A percentile compares a stretch with the other conserved stretches of the same genome.
Evolutionary conservation across 225 moss, liverwort and hornwort genomes (phyloP).

Genomic region (Physcomitrium patens): DNA sequence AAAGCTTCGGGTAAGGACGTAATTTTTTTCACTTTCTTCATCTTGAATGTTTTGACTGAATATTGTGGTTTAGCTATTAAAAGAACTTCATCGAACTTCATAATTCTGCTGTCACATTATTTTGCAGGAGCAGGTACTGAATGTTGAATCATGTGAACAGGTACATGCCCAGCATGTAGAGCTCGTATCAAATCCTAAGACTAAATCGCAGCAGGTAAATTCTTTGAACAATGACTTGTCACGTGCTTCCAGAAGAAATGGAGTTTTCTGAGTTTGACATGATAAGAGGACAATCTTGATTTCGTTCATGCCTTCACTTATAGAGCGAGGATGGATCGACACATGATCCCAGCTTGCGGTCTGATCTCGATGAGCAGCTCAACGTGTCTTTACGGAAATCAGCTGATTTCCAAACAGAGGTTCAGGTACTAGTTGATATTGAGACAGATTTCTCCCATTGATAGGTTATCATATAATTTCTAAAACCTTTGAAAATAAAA

Average conservation of each 20-base stretch:
- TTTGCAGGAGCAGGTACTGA: slow-evolving; percentile 44
- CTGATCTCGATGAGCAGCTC: slow-evolving; percentile 52
- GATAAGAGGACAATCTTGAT: slow-evolving; percentile 11
- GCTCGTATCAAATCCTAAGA: slow-evolving; percentile 55
- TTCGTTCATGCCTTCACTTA: slow-evolving; percentile 1
- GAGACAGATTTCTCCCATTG: background rate
- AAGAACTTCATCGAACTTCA: background rate
- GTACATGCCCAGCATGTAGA: slow-evolving; percentile 54
- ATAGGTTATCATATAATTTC: background rate
- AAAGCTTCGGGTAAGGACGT: slow-evolving; percentile 42
- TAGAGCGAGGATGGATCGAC: slow-evolving; percentile 62
- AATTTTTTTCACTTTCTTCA: background rate
- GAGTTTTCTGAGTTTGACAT: background rate
- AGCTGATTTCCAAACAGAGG: slow-evolving; percentile 46
- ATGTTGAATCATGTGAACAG: slow-evolving; percentile 55
- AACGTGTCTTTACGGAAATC: slow-evolving; percentile 44
- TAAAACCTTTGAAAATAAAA: too few species aligned
- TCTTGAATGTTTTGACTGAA: background rate
- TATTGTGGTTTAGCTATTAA: background rate
- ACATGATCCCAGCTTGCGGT: slow-evolving; percentile 42
- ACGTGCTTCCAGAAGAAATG: background rate
- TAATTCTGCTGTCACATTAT: background rate
- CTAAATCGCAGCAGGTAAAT: slow-evolving; percentile 56
- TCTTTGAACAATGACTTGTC: slow-evolving; percentile 1
- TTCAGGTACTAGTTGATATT: slow-evolving; percentile 52